Evolutionary conservation across 2,329 filamentous ascomycete species (phyloP).

Genomic region (Mollisia scopiformis): DNA sequence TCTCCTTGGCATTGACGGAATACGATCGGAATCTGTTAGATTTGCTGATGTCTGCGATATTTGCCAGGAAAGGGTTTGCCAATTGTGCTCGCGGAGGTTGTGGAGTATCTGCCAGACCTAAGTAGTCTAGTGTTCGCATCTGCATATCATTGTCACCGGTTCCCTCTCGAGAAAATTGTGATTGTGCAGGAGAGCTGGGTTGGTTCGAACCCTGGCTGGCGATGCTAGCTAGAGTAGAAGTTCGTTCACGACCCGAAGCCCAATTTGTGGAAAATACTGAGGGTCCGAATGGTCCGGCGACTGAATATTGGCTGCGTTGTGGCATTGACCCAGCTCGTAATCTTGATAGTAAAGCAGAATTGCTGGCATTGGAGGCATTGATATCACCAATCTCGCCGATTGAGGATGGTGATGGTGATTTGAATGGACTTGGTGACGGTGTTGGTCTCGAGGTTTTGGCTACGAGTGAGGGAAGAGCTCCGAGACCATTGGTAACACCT

Average conservation of each 20-base stretch:
- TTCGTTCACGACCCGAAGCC: slow-evolving; percentile 79
- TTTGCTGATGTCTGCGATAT: slow-evolving; percentile 74
- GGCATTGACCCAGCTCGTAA: slow-evolving; percentile 93
- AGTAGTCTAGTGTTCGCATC: slow-evolving; percentile 90
- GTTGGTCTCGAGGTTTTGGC: slow-evolving; percentile 84
- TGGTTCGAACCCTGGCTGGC: slow-evolving; percentile 91
- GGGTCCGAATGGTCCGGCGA: slow-evolving; percentile 76
- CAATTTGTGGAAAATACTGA: slow-evolving; percentile 88
- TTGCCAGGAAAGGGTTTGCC: slow-evolving; percentile 73
- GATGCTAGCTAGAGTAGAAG: slow-evolving; percentile 80
- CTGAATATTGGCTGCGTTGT: slow-evolving; percentile 73
- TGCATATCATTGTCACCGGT: slow-evolving; percentile 84
- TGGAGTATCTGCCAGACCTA: slow-evolving; percentile 92
- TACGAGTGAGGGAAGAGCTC: slow-evolving; percentile 54
- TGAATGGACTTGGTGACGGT: slow-evolving; percentile 85
- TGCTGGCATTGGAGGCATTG: slow-evolving; percentile 51
- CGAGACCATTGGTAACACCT: slow-evolving; percentile 58
- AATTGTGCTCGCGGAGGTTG: slow-evolving; percentile 77
- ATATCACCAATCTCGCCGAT: slow-evolving; percentile 51
- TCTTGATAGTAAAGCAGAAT: slow-evolving; percentile 78
- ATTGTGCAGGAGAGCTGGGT: slow-evolving; percentile 84
- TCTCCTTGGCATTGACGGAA: slow-evolving; percentile 98
- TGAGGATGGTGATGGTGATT: slow-evolving; percentile 64
- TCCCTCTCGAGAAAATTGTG: slow-evolving; percentile 83
- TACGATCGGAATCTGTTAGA: slow-evolving; percentile 93